A percentile compares a stretch with the other conserved stretches of the same genome.
phyloP scores from a whole-genome alignment of 78 protist genomes.

The Dictyostelium intermedium region DNA sequence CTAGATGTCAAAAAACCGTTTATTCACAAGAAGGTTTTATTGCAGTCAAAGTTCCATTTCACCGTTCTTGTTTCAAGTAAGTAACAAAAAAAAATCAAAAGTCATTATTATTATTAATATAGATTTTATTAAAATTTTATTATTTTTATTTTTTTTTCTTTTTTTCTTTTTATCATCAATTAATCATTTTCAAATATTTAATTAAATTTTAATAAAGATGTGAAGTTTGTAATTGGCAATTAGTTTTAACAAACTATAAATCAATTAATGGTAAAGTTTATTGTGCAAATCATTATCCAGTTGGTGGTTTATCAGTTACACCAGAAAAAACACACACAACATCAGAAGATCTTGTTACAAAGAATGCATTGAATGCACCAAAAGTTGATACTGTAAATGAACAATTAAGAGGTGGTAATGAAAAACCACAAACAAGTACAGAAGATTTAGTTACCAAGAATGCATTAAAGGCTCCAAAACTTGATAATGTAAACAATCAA shows the following conservation, averaged over 20 bases:
- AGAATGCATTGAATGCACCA: constrained; percentile 34
- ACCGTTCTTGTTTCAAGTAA: constrained; percentile 22
- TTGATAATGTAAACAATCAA: constrained; percentile 66
- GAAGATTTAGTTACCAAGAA: not conserved
- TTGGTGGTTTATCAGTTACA: constrained; percentile 32
- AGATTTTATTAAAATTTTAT: not conserved
- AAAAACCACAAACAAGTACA: constrained; percentile 1
- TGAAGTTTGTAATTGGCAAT: constrained; percentile 34
- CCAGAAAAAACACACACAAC: not conserved
- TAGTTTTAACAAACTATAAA: constrained; percentile 37
- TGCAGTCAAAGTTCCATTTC: constrained; percentile 22
- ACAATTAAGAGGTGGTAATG: constrained; percentile 35
- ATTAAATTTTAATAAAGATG: not conserved
- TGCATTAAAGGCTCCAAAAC: constrained; percentile 66
- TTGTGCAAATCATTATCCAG: constrained; percentile 70
- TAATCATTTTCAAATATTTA: no score
- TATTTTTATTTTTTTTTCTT: not conserved
- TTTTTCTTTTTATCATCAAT: not conserved
- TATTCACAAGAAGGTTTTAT: constrained; percentile 40
- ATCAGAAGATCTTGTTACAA: not conserved
- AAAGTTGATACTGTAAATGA: constrained; percentile 40
- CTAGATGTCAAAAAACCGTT: constrained; percentile 9
- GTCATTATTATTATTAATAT: no score
- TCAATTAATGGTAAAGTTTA: constrained; percentile 47
- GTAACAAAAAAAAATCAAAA: not conserved